Conservation (phyloP, 192 early-diverging fungal species). For the Obelidium mucronatum region DNA sequence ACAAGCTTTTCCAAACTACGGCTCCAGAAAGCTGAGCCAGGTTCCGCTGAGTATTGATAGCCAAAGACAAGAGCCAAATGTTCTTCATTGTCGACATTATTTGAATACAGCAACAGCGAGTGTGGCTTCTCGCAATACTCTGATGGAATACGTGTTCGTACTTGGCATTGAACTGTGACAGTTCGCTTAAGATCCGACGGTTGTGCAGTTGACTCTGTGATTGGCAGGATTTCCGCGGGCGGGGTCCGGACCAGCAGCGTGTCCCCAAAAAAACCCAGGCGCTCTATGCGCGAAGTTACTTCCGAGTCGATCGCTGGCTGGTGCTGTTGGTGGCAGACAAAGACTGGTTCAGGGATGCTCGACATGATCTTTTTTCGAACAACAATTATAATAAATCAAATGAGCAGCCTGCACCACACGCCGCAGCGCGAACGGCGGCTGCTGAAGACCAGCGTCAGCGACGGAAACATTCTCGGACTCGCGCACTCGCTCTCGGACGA, state of each 20-base stretch:
- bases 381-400: too few species aligned
- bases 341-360: not conserved
- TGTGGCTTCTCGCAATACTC: conserved; percentile 44
- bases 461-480: too few species aligned
- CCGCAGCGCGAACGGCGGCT: too few species aligned
- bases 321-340: not conserved
- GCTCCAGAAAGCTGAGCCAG: conserved; percentile 56
- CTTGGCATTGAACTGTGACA: conserved; percentile 39
- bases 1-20: conserved; percentile 70
- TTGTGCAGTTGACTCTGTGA: not conserved
- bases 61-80: conserved; percentile 96
- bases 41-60: conserved; percentile 50
- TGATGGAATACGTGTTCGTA: conserved; percentile 48
- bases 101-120: conserved; percentile 81
- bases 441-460: too few species aligned
- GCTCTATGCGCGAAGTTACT: too few species aligned
- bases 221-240: not conserved
- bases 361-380: not conserved
- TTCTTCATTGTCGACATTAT: conserved; percentile 85
- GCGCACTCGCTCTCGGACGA: too few species aligned
- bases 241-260: conserved; percentile 6
- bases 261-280: conserved; percentile 29
- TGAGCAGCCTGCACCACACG: too few species aligned
- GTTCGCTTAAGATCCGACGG: not conserved
- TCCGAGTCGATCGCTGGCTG: too few species aligned